Percentiles rank a stretch among this genome's conserved stretches.
Conservation (phyloP, 441 rosid species). For the Gossypium lobatum region DNA sequence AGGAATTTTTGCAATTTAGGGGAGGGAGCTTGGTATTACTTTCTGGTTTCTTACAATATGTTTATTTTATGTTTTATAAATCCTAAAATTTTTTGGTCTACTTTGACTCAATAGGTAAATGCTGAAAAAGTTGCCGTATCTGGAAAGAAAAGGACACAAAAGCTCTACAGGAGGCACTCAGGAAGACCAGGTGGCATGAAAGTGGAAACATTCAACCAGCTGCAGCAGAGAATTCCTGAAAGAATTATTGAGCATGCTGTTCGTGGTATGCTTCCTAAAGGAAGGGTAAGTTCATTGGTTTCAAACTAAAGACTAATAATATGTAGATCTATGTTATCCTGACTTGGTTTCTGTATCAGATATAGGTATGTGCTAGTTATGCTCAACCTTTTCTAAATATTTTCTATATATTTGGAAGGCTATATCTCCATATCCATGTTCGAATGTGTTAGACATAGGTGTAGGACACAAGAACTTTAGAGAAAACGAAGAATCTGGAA, state of each 20-base stretch:
- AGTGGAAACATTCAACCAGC: conserved; percentile 80
- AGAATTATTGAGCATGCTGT: conserved; percentile 96
- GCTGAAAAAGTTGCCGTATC: conserved; percentile 95
- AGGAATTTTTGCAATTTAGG: not conserved
- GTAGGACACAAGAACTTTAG: not conserved
- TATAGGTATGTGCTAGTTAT: not conserved
- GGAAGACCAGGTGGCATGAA: conserved; percentile 98
- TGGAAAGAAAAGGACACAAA: conserved; percentile 88
- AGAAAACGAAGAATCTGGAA: not conserved
- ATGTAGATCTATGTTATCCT: not conserved
- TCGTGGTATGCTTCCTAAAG: conserved; percentile 97
- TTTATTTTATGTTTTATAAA: not conserved
- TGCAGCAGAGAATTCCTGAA: conserved; percentile 92
- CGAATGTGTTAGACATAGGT: not conserved
- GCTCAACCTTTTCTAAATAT: not conserved
- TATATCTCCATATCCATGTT: not conserved
- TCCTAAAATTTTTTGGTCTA: conserved; percentile 7
- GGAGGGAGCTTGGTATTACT: not conserved
- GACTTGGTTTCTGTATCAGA: not conserved
- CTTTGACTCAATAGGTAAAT: conserved; percentile 52
- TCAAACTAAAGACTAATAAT: not conserved
- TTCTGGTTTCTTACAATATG: not conserved
- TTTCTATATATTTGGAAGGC: not conserved
- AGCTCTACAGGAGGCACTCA: conserved; percentile 94
- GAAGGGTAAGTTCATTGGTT: conserved; percentile 58